phyloP scores from a whole-genome alignment of 176 grass and related monocot species.

The Aegilops bicornis region DNA sequence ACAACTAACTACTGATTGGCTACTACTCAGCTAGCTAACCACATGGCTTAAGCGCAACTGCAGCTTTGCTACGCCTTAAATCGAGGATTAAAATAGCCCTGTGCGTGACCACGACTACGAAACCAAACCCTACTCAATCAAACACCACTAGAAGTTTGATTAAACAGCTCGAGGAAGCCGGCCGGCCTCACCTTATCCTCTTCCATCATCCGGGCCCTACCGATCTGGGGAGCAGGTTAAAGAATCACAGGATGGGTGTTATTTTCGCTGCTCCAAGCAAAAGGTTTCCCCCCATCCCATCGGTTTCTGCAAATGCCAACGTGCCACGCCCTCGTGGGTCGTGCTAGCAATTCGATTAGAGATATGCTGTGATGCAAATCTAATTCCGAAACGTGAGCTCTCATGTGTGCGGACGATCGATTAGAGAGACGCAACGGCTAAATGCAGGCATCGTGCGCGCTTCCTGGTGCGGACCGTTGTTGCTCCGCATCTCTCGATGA shows the following conservation, averaged over 20 bases:
- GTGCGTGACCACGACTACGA: background rate
- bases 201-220: slow-evolving; percentile 47
- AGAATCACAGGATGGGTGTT: background rate
- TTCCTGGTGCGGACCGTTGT: slow-evolving; percentile 25
- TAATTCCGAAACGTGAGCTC: background rate
- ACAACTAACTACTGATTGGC: background rate
- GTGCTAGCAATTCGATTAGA: background rate
- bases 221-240: background rate
- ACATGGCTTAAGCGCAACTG: background rate
- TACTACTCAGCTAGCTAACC: background rate
- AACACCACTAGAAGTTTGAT: slow-evolving; percentile 24
- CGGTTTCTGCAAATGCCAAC: background rate
- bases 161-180: background rate
- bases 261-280: slow-evolving; percentile 14
- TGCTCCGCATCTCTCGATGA: slow-evolving; percentile 42
- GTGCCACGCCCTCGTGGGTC: background rate
- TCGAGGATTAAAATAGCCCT: background rate
- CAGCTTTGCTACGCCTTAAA: background rate
- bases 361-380: background rate
- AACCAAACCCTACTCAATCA: slow-evolving; percentile 26
- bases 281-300: background rate
- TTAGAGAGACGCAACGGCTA: background rate
- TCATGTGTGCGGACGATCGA: too few species aligned
- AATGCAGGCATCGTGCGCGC: background rate
- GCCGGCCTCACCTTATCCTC: slow-evolving; percentile 43